Base-by-base conservation (phyloP, 2,329 filamentous ascomycete genomes). In the Fusarium tjaetaba region DNA sequence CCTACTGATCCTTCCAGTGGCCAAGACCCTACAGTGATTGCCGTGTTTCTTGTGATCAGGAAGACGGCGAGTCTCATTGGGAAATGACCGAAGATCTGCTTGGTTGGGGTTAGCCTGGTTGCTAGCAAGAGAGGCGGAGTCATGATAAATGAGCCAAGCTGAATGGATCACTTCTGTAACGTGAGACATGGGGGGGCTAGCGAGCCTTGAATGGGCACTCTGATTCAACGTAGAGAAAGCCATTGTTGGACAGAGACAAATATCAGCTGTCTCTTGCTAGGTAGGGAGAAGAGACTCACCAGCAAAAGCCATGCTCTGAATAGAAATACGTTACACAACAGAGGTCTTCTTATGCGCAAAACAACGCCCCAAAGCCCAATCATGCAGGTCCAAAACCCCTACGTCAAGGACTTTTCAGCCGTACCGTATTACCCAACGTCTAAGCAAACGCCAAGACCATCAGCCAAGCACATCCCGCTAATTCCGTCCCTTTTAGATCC, bases 321-420 rank as follows among this genome's bases (percentile, higher is more conserved):
- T 41, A 41, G 34, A 30, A 55, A 18, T 26, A 55, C 2, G 45
- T 39, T 30, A 32, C 26, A 60, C 56, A 30, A 8, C 56, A 24
- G 24, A 36, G 39, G 43, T 39, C 22, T 24, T 14, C 18, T 41
- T 4, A 39, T 28, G 41, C 32, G 64, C 7, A 49, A 58, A 32
- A 13, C 30, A 70, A 69, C 38, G 38, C 51, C 38, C 26, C 5
- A 34, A 32, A 1, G n/a, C 26, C 65, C 32, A 26, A 26, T 38
- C 46, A 70, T 70, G 59, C 65, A 70, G 66, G 65, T 70, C 52
- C 58, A 59, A 42, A 34, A 39, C 26, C 65, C 38, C 53, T 70
- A 58, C 67, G 58, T 65, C 67, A 70, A 52, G 41, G 51, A 39
- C n/a, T 36, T 38, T 53, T 70, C 66, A 70, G 67, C 67, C 46